Evolutionary conservation across 164 flowering plant species (phyloP).

Genomic region (Umbilicus rupestris): DNA sequence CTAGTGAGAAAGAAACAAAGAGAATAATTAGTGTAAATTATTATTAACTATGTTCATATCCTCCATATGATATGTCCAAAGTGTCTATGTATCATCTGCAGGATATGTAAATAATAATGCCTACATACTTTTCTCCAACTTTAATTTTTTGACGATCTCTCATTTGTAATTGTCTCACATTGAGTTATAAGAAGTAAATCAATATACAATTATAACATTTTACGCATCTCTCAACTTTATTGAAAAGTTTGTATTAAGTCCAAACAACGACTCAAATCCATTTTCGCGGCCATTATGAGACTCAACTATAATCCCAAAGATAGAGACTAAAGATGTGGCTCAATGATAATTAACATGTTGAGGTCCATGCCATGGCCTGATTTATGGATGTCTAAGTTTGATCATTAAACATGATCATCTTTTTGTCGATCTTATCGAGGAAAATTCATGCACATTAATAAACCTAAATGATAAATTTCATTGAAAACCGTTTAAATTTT

Average conservation of each 20-base stretch:
- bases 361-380: not conserved
- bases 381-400: not conserved
- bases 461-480: too few species aligned
- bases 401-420: too few species aligned
- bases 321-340: not conserved
- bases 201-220: too few species aligned
- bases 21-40: not conserved
- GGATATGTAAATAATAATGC: not conserved
- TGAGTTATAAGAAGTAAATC: not conserved
- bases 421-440: too few species aligned
- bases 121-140: too few species aligned
- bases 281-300: not conserved
- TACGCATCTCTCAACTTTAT: not conserved
- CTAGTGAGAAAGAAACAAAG: not conserved
- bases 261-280: not conserved
- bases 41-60: not conserved
- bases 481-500: too few species aligned
- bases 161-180: too few species aligned
- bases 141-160: not conserved
- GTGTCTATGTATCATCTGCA: not conserved
- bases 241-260: not conserved
- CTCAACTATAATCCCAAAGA: not conserved
- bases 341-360: not conserved
- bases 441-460: too few species aligned
- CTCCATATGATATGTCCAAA: constrained; percentile 1